Evolutionary conservation across 169 alveolate species (phyloP).

Genomic region (Cryptosporidium meleagridis): DNA sequence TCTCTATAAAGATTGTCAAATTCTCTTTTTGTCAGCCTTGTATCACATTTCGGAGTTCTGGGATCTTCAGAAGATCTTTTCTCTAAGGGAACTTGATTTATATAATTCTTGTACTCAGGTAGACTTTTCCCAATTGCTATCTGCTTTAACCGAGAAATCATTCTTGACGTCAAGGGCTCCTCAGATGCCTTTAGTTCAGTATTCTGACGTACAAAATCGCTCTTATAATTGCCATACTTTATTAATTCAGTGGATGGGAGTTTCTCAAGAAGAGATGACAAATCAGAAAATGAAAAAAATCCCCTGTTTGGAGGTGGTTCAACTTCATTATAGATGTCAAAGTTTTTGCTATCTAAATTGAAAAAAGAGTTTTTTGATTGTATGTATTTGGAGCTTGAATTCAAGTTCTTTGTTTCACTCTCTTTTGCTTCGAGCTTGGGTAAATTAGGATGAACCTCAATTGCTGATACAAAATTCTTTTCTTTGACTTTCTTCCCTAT

Average conservation of each 20-base stretch:
- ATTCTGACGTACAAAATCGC: not conserved
- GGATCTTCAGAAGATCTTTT: conserved; percentile 79
- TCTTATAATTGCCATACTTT: not conserved
- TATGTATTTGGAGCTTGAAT: not conserved
- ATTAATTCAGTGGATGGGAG: not conserved
- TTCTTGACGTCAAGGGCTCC: conserved; percentile 74
- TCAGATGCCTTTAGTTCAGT: conserved; percentile 4
- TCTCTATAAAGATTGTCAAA: conserved; percentile 78
- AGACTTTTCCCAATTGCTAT: conserved; percentile 82
- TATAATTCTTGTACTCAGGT: conserved; percentile 80
- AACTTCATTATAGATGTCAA: conserved; percentile 14
- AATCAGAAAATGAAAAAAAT: conserved; percentile 38
- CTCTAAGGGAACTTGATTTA: conserved; percentile 77
- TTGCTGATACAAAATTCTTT: conserved; percentile 2
- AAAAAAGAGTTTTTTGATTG: not conserved
- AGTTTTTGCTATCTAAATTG: not conserved
- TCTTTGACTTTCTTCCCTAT: not conserved
- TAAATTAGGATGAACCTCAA: conserved; percentile 30
- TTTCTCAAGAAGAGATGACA: conserved; percentile 53
- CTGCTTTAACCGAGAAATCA: conserved; percentile 79
- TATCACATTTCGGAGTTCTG: conserved; percentile 79
- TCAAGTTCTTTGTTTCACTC: not conserved
- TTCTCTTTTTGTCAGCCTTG: conserved; percentile 77
- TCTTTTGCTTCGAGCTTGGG: conserved; percentile 47
- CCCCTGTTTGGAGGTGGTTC: conserved; percentile 9